Percentiles rank a stretch among this genome's conserved stretches.
Conservation (phyloP, 176 grass and related monocot genomes). For the Melocanna baccifera region DNA sequence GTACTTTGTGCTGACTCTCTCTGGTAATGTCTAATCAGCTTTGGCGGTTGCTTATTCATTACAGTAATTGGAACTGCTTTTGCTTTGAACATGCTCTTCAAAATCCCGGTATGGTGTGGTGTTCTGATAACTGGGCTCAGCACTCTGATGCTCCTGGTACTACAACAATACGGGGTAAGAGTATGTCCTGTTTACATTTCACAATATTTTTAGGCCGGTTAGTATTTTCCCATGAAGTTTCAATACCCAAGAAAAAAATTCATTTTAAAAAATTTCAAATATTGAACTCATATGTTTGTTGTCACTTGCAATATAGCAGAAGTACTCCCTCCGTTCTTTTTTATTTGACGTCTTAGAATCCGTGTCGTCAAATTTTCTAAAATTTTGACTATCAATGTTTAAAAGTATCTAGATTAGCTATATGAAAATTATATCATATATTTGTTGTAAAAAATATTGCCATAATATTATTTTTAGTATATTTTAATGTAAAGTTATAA, state of each 20-base stretch:
- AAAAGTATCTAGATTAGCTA: too few species aligned
- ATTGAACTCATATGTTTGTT: neutral
- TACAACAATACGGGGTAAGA: slow-evolving; percentile 96
- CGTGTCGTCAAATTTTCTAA: too few species aligned
- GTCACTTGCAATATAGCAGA: neutral
- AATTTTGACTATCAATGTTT: too few species aligned
- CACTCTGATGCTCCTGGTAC: slow-evolving; percentile 80
- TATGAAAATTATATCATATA: too few species aligned
- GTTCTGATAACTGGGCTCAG: slow-evolving; percentile 93
- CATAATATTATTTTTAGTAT: too few species aligned
- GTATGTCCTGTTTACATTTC: slow-evolving; percentile 7
- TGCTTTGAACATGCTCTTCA: slow-evolving; percentile 97
- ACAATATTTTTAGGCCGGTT: neutral
- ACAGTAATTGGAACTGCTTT: slow-evolving; percentile 98
- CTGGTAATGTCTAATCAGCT: slow-evolving; percentile 21
- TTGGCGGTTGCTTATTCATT: slow-evolving; percentile 5
- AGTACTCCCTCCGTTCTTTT: neutral
- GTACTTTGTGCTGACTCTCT: neutral
- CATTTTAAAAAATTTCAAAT: neutral
- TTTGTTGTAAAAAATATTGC: too few species aligned
- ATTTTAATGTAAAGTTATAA: too few species aligned
- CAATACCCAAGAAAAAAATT: neutral
- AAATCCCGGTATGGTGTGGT: slow-evolving; percentile 85
- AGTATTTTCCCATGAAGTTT: slow-evolving; percentile 1
- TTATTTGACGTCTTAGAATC: too few species aligned